A percentile compares a stretch with the other conserved stretches of the same genome.
Conservation (phyloP, 306 rosid genomes). For the Malus sylvestris region DNA sequence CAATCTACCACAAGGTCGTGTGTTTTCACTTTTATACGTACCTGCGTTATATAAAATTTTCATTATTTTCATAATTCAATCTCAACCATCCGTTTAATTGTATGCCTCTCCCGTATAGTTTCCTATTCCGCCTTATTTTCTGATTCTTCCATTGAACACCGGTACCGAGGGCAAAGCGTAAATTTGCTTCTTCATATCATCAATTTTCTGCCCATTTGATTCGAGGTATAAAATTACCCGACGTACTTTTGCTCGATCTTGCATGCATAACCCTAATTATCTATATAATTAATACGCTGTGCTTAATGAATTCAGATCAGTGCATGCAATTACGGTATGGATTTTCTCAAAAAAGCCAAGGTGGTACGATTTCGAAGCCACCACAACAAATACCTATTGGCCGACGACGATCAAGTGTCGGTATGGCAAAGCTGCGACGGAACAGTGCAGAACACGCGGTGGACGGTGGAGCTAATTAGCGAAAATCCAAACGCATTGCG, state of each 20-base stretch:
- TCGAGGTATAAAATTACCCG: background rate
- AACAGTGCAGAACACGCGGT: conserved; percentile 8
- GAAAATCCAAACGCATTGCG: conserved; percentile 21
- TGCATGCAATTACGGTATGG: conserved; percentile 12
- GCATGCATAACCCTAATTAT: background rate
- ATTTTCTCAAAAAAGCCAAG: conserved; percentile 29
- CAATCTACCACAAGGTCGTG: too few species aligned
- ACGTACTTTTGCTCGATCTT: background rate
- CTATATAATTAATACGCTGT: background rate
- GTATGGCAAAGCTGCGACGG: conserved; percentile 20
- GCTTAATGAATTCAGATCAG: background rate
- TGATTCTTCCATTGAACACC: background rate
- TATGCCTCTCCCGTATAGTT: background rate
- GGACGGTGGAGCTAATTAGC: conserved; percentile 33
- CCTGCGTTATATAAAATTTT: background rate
- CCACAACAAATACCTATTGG: conserved; percentile 28
- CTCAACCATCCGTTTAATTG: background rate
- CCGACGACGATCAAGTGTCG: conserved; percentile 22
- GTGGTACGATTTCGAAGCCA: conserved; percentile 35
- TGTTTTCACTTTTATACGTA: background rate
- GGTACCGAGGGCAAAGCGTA: background rate
- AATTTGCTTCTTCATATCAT: background rate
- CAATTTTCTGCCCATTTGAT: background rate
- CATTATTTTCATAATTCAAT: background rate
- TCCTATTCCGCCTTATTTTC: background rate